Base-by-base conservation (phyloP, 768 basidiomycete species). In the Dioszegia hungarica region DNA sequence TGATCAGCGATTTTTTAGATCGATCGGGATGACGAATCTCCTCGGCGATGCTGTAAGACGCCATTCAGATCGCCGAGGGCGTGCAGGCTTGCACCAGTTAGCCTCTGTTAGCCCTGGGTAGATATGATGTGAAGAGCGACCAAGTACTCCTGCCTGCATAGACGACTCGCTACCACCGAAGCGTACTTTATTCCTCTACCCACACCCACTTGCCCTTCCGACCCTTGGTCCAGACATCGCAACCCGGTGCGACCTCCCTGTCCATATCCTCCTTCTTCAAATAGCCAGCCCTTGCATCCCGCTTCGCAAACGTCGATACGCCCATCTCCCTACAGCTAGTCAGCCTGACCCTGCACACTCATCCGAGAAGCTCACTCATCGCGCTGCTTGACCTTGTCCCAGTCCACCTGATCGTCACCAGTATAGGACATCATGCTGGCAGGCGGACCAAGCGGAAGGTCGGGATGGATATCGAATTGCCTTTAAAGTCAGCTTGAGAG, bases 341-440 rank as follows among this genome's bases (percentile, higher is more conserved):
- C 43, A 50, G 44, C 45, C 15, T n/a, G n/a, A n/a, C n/a, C n/a
- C n/a, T n/a, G n/a, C n/a, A n/a, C 8, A 24, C 12, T 40, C 33
- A n/a, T 12, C 15, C 46, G 25, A 27, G 22, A 39, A 19, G 49
- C 67, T 57, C 58, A 71, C 44, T 70, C 59, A 48, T 80, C 80
- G 22, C 78, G 61, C 50, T 67, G 59, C 40, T 67, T 59, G 49
- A 82, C 39, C 20, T 73, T 40, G 27, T 68, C 57, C 54, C 70
- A 47, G 15, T 75, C 73, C 46, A 76, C 63, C 41, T 80, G 78
- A 5, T 69, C 70, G 46, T 80, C 77, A 1, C 51, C 64, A 10
- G 79, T 79, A 61, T 77, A 79, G 20, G 78, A 72, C 77, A 80
- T 79, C 82, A 82, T 81, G 43, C 81, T 73, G 36, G 75, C 68